phyloP scores from a whole-genome alignment of 768 basidiomycete genomes.

The Clitopilus passeckerianus region DNA sequence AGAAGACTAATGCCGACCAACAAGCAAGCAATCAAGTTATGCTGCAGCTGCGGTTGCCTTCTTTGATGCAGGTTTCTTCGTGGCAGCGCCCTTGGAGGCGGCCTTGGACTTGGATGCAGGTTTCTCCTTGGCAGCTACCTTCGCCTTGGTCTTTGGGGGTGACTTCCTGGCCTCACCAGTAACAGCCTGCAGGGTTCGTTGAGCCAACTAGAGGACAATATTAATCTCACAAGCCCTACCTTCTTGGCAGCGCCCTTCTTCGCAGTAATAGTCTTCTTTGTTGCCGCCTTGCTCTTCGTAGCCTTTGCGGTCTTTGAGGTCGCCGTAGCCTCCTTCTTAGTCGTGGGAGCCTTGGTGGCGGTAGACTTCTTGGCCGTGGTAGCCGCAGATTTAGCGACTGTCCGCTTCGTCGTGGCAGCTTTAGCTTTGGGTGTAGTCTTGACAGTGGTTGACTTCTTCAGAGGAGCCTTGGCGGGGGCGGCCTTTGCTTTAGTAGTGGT shows the following conservation, averaged over 20 bases:
- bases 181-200: constrained; percentile 21
- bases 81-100: constrained; percentile 10
- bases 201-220: neutral
- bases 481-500: constrained; percentile 25
- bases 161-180: constrained; percentile 35
- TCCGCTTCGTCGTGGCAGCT: constrained; percentile 16
- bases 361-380: constrained; percentile 22
- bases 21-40: constrained; percentile 4
- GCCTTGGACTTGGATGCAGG: constrained; percentile 24
- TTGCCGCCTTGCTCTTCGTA: constrained; percentile 29
- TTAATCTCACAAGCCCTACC: constrained; percentile 25
- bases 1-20: neutral
- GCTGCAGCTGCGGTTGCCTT: constrained; percentile 7
- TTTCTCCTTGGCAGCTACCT: constrained; percentile 28
- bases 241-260: constrained; percentile 57
- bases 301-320: constrained; percentile 22
- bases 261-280: constrained; percentile 26
- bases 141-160: constrained; percentile 22
- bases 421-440: constrained; percentile 16
- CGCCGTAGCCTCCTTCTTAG: constrained; percentile 18
- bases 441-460: constrained; percentile 13
- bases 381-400: constrained; percentile 12
- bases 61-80: constrained; percentile 10
- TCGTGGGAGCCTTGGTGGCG: constrained; percentile 20
- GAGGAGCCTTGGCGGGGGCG: constrained; percentile 15